Percentiles rank a stretch among this genome's conserved stretches.
phyloP scores from a whole-genome alignment of 768 basidiomycete genomes.

The Fomitopsis pulvina region DNA sequence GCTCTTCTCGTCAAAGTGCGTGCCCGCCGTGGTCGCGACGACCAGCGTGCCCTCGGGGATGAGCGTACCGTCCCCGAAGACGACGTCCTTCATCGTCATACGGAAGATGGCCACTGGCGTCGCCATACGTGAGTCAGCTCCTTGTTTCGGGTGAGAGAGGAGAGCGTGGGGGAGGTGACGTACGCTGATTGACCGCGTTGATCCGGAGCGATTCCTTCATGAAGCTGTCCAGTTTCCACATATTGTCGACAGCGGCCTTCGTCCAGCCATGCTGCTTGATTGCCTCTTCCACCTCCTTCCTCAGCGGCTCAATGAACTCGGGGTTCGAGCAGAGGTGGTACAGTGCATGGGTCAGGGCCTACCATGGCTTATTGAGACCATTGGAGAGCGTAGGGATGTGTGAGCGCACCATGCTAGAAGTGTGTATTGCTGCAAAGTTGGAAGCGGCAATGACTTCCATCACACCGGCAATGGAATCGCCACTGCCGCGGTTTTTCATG shows the following conservation, averaged over 20 bases:
- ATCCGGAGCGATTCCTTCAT: slow-evolving; percentile 24
- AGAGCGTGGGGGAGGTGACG: slow-evolving; percentile 22
- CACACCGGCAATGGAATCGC: slow-evolving; percentile 21
- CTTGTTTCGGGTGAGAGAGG: no score
- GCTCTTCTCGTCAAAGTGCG: slow-evolving; percentile 19
- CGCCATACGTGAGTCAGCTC: no score
- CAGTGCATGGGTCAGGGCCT: slow-evolving; percentile 21
- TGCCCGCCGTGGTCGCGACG: slow-evolving; percentile 7
- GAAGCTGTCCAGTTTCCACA: slow-evolving; percentile 31
- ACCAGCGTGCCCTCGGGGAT: slow-evolving; percentile 18
- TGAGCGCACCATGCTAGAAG: slow-evolving; percentile 20
- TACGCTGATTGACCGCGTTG: slow-evolving; percentile 14
- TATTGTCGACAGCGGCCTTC: slow-evolving; percentile 23
- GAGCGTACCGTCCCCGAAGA: slow-evolving; percentile 27
- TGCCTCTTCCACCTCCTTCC: slow-evolving; percentile 24
- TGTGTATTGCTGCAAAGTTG: slow-evolving; percentile 32
- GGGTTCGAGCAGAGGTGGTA: slow-evolving; percentile 22
- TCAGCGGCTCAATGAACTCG: slow-evolving; percentile 21
- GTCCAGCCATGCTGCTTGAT: slow-evolving; percentile 19
- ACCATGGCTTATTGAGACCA: neutral
- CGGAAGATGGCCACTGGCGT: slow-evolving; percentile 27
- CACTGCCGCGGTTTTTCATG: slow-evolving; percentile 7
- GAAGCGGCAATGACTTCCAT: slow-evolving; percentile 19
- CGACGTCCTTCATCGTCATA: slow-evolving; percentile 24
- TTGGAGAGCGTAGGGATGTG: neutral